These are phyloP conservation scores for Aspergillus latus DNA, from an alignment of 2,329 filamentous ascomycete species.

Conservation along the genomic window DNA sequence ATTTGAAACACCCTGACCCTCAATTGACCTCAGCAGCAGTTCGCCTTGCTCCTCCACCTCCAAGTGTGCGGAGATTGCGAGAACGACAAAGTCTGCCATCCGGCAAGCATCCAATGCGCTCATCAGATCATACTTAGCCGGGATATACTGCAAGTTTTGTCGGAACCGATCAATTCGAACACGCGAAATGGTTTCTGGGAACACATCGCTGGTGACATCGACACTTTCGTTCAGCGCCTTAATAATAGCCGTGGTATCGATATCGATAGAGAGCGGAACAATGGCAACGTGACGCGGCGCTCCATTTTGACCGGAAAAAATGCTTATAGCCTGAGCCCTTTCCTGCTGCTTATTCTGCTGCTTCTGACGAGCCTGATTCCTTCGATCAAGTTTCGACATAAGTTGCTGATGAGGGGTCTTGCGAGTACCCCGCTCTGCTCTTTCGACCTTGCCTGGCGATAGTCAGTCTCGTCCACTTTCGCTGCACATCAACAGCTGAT, in stretches of 20 bases:
- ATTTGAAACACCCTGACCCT: slow-evolving; percentile 92
- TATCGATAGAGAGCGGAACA: slow-evolving; percentile 75
- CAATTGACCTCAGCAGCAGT: slow-evolving; percentile 78
- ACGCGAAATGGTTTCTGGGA: slow-evolving; percentile 58
- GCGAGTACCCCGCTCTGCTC: slow-evolving; percentile 68
- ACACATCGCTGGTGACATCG: slow-evolving; percentile 69
- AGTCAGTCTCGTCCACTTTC: background rate
- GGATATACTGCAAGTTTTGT: slow-evolving; percentile 86
- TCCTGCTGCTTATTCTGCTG: slow-evolving; percentile 81
- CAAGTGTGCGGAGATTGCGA: slow-evolving; percentile 76
- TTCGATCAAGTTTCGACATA: slow-evolving; percentile 94
- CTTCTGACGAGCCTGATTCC: slow-evolving; percentile 91
- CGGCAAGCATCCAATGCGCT: slow-evolving; percentile 81
- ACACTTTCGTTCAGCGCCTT: slow-evolving; percentile 72
- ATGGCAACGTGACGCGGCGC: slow-evolving; percentile 87
- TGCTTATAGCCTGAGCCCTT: slow-evolving; percentile 71
- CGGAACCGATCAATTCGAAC: slow-evolving; percentile 87
- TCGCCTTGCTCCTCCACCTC: slow-evolving; percentile 79
- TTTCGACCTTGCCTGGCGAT: slow-evolving; percentile 69
- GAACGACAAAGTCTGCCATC: slow-evolving; percentile 85
- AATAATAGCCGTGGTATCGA: slow-evolving; percentile 67
- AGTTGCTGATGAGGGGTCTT: slow-evolving; percentile 94
- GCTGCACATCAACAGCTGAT: background rate
- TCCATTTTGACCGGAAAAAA: slow-evolving; percentile 84
- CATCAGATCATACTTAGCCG: slow-evolving; percentile 70